phyloP scores from a whole-genome alignment of 306 rosid genomes.

The Bauhinia variegata region DNA sequence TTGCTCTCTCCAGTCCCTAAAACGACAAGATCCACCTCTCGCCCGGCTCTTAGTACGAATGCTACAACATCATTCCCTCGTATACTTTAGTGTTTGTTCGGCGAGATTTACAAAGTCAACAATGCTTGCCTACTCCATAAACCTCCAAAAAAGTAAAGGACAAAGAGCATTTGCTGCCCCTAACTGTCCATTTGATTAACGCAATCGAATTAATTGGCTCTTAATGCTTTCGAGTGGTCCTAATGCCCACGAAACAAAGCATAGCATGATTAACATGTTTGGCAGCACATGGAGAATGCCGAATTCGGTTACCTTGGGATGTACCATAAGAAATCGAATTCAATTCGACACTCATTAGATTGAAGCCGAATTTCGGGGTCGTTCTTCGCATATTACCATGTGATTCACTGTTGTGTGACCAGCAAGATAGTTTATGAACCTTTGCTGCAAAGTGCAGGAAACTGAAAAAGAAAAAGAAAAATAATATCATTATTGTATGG shows the following conservation, averaged over 20 bases:
- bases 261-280: background rate
- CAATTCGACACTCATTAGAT: background rate
- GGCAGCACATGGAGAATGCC: constrained; percentile 11
- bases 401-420: constrained; percentile 26
- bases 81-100: background rate
- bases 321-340: background rate
- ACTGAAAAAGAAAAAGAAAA: background rate
- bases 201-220: background rate
- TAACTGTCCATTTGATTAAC: too few relatives aligned
- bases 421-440: background rate
- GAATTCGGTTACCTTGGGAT: background rate
- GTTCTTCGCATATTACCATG: background rate
- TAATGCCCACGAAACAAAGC: background rate
- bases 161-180: background rate
- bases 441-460: too few relatives aligned
- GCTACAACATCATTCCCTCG: background rate
- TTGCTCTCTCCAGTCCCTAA: background rate
- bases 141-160: background rate
- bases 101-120: constrained; percentile 7
- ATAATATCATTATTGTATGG: too few relatives aligned
- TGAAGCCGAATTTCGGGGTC: background rate
- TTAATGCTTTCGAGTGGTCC: too few relatives aligned
- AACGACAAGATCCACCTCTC: constrained; percentile 7
- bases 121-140: background rate
- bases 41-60: background rate